Evolutionary conservation across 345 rosid species (phyloP).

Genomic region (Corchorus olitorius): DNA sequence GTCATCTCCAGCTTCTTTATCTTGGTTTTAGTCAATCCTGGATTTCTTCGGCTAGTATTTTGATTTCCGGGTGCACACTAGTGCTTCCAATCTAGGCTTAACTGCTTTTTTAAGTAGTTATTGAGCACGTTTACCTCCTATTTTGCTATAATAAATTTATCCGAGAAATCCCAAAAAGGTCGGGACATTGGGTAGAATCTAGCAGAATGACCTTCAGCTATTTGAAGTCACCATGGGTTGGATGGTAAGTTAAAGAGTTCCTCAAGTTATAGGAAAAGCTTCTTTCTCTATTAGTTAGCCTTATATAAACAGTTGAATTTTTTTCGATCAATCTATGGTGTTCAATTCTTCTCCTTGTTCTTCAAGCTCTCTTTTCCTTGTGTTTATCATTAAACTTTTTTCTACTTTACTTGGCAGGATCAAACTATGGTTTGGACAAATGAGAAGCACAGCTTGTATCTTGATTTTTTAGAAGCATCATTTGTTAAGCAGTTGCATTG

Average conservation of each 20-base stretch:
- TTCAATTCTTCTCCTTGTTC: conserved; percentile 1
- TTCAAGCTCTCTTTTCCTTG: conserved; percentile 12
- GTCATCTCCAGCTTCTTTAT: neutral
- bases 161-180: neutral
- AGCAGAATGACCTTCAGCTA: neutral
- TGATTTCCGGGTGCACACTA: neutral
- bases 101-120: neutral
- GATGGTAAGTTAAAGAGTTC: conserved; percentile 4
- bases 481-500: conserved; percentile 64
- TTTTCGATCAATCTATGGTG: neutral
- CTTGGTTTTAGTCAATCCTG: neutral
- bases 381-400: neutral
- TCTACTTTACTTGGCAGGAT: conserved; percentile 36
- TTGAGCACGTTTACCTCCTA: conserved; percentile 3
- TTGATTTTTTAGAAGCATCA: conserved; percentile 61
- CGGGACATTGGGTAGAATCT: conserved; percentile 6
- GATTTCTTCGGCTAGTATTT: neutral
- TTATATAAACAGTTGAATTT: neutral
- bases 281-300: neutral
- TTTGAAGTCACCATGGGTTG: neutral
- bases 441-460: conserved; percentile 67
- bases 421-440: conserved; percentile 60
- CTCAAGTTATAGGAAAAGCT: neutral
- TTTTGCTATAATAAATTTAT: neutral
- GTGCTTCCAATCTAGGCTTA: neutral